Percentiles rank a stretch among this genome's conserved stretches.
phyloP scores from a whole-genome alignment of 768 basidiomycete genomes.

The Suillus americanus region DNA sequence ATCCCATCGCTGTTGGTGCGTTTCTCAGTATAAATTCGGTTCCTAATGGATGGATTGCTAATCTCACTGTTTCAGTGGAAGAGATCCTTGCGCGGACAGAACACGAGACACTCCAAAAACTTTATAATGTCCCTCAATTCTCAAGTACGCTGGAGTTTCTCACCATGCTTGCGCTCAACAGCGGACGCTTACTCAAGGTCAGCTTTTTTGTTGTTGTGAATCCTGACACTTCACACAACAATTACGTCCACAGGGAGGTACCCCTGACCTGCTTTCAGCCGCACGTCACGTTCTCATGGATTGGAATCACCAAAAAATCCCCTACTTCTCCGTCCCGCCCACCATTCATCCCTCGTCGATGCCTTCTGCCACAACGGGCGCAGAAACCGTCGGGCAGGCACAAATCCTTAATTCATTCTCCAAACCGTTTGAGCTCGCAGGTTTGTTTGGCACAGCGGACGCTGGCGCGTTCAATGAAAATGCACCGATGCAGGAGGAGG shows the following conservation, averaged over 20 bases:
- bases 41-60: background rate
- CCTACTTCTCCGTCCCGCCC: slow-evolving; percentile 83
- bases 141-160: slow-evolving; percentile 77
- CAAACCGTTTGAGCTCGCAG: slow-evolving; percentile 79
- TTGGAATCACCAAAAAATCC: slow-evolving; percentile 97
- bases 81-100: slow-evolving; percentile 80
- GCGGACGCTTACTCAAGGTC: slow-evolving; percentile 84
- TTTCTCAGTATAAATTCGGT: slow-evolving; percentile 6
- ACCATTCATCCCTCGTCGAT: slow-evolving; percentile 74
- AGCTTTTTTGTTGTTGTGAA: slow-evolving; percentile 2
- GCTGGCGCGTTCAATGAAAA: slow-evolving; percentile 70
- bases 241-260: slow-evolving; percentile 63
- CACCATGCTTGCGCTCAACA: slow-evolving; percentile 83
- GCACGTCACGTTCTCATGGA: slow-evolving; percentile 83
- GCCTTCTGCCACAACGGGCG: slow-evolving; percentile 65
- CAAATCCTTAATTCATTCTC: slow-evolving; percentile 72
- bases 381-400: slow-evolving; percentile 78
- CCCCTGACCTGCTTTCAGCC: slow-evolving; percentile 81
- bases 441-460: slow-evolving; percentile 79
- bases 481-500: slow-evolving; percentile 35
- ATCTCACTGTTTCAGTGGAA: slow-evolving; percentile 57
- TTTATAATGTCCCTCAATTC: slow-evolving; percentile 84
- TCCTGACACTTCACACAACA: background rate
- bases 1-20: slow-evolving; percentile 87
- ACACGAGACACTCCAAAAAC: slow-evolving; percentile 66